Evolutionary conservation across 2,329 filamentous ascomycete genomes (phyloP), one percentile per base, ranked within the genome.

Genomic region (Ramularia endophylla): DNA sequence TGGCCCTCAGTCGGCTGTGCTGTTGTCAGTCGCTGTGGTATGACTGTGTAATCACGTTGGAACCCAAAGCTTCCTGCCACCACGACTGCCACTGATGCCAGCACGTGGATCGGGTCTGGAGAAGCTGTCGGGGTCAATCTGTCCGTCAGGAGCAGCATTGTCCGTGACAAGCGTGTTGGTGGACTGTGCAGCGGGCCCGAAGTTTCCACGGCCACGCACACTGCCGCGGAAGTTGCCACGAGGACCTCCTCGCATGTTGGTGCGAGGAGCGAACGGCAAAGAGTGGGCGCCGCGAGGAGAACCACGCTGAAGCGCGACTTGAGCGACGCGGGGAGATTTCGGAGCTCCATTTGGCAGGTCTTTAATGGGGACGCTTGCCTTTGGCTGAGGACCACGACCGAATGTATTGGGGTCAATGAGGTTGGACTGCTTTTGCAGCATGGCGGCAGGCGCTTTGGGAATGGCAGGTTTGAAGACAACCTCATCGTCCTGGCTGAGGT

Each of bases 381-480:
- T 30, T 13, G 45, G 12, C 12, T 57, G 57, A 15, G 61, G 55
- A 12, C 58, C 52, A 36, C 69, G 65, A n/a, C 58, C 65, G 48
- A 73, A 73, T 15, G 68, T 65, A 46, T 72, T 69, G 6, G 70
- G 70, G 44, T 73, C 70, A 42, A 67, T 64, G 29, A 71, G 60
- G n/a, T 55, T 55, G 3, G 48, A 27, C 29, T 50, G 46, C 38
- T 53, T 53, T 9, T 48, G 47, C n/a, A 57, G 41, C 52, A 62
- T 58, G 11, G 56, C 55, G 42, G 59, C 55, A 13, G 59, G 56
- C 20, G 54, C 57, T 27, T 52, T 55, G 8, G 58, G 59, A 7
- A 61, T 53, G 12, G 36, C 15, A 17, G 53, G 50, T 34, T 54
- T 55, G 46, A 59, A 52, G 17, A 55, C 44, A 17, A 55, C 41